Evolutionary conservation across 176 grass and related monocot species (phyloP).

Genomic region (Musa acuminata): DNA sequence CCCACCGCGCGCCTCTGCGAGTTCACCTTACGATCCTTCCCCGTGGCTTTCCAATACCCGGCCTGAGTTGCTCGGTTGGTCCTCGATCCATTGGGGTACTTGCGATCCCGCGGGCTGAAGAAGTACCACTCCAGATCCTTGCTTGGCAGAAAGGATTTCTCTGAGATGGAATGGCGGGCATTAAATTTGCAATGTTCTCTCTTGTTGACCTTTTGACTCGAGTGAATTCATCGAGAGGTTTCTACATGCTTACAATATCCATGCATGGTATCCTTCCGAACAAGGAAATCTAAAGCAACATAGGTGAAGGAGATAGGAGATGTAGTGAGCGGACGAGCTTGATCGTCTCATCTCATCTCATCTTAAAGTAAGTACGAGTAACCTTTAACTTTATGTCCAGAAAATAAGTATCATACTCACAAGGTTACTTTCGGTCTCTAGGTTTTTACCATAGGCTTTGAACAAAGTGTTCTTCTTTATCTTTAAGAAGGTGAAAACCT

Average conservation of each 20-base stretch:
- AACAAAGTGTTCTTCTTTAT: no score
- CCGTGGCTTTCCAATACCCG: constrained; percentile 98
- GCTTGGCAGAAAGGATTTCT: constrained; percentile 97
- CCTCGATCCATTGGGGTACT: constrained; percentile 94
- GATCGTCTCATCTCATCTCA: background rate
- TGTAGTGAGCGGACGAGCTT: background rate
- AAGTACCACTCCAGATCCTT: constrained; percentile 99
- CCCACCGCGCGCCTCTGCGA: constrained; percentile 61
- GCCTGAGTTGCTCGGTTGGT: constrained; percentile 93
- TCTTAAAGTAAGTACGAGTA: no score
- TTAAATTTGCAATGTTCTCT: background rate
- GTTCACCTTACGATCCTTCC: constrained; percentile 87
- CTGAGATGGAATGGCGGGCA: constrained; percentile 19
- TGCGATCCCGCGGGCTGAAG: constrained; percentile 96
- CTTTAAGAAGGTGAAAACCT: no score
- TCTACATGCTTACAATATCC: background rate
- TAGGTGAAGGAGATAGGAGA: background rate
- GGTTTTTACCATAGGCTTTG: no score
- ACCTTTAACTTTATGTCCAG: no score
- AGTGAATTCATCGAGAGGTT: background rate
- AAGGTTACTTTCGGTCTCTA: no score
- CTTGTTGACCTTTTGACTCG: background rate
- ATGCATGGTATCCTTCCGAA: background rate
- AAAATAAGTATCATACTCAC: no score
- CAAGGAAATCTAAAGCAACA: background rate